phyloP scores from a whole-genome alignment of 1,284 basidiomycete species.

The Moesziomyces sp. region DNA sequence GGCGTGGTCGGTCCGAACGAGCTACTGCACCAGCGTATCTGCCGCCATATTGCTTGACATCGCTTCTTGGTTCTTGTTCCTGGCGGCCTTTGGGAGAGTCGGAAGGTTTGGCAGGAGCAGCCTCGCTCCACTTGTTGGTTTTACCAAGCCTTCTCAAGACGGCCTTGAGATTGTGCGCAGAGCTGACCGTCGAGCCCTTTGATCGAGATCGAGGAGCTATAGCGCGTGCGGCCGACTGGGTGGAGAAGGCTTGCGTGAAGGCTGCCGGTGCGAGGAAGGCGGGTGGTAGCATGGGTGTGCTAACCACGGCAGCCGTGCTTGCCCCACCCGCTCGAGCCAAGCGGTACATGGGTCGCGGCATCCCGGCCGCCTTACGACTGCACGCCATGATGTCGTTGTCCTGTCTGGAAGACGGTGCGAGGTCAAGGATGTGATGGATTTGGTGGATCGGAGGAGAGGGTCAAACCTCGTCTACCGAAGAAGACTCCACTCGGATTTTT shows the following conservation, averaged over 20 bases:
- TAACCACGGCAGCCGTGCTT: neutral
- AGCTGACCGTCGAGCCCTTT: slow-evolving; percentile 6
- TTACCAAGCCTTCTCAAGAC: slow-evolving; percentile 20
- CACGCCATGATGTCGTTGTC: slow-evolving; percentile 5
- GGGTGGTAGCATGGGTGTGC: slow-evolving; percentile 9
- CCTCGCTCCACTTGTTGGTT: slow-evolving; percentile 14
- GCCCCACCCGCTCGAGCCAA: slow-evolving; percentile 2
- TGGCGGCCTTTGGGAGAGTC: neutral
- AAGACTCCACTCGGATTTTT: too few relatives aligned
- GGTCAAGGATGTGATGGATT: too few relatives aligned
- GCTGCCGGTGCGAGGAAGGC: slow-evolving; percentile 20
- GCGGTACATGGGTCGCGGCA: slow-evolving; percentile 10
- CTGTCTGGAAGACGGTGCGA: too few relatives aligned
- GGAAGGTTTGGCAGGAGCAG: neutral
- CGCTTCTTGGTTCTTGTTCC: neutral
- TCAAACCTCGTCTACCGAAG: too few relatives aligned
- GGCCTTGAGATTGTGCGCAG: slow-evolving; percentile 25
- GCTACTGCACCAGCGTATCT: too few relatives aligned
- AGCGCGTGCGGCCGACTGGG: slow-evolving; percentile 1
- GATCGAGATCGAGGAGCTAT: slow-evolving; percentile 1
- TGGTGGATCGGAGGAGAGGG: neutral
- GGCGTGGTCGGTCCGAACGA: neutral
- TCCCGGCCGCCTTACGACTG: slow-evolving; percentile 9
- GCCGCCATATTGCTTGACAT: too few relatives aligned
- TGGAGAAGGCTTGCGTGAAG: slow-evolving; percentile 13